A percentile compares a stretch with the other conserved stretches of the same genome.
Evolutionary conservation across 2,329 filamentous ascomycete genomes (phyloP).

Genomic region (Aspergillus amoenus): DNA sequence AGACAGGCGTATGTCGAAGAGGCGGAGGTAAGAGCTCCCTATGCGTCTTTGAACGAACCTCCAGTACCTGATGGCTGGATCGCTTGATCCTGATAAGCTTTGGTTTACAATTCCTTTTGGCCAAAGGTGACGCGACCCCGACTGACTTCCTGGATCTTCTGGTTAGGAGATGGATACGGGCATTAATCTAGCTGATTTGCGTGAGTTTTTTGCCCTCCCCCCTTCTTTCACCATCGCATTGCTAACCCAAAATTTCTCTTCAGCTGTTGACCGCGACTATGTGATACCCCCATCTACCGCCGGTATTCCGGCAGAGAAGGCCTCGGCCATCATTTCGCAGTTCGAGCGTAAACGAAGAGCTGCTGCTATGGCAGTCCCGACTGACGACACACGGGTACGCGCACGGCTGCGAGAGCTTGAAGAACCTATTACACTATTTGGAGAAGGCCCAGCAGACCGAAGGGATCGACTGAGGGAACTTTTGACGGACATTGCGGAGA

Average conservation of each 20-base stretch:
- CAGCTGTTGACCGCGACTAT: constrained; percentile 79
- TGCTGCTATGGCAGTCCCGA: constrained; percentile 86
- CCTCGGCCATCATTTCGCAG: constrained; percentile 79
- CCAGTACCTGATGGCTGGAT: not conserved
- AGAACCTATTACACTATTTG: constrained; percentile 93
- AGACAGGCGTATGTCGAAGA: constrained; percentile 95
- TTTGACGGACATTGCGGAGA: constrained; percentile 70
- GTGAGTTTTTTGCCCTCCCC: constrained; percentile 45
- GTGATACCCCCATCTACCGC: constrained; percentile 65
- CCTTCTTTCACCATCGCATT: not conserved
- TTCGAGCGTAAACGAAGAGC: constrained; percentile 89
- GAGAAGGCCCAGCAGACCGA: constrained; percentile 81
- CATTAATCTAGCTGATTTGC: constrained; percentile 63
- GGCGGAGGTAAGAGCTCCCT: constrained; percentile 58
- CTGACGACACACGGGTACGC: constrained; percentile 85
- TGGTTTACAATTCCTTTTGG: not conserved
- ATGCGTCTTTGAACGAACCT: not conserved
- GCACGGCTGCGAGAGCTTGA: constrained; percentile 77
- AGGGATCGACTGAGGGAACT: constrained; percentile 83
- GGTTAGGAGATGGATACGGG: constrained; percentile 56
- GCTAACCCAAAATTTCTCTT: not conserved
- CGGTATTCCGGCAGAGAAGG: constrained; percentile 74
- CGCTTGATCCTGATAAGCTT: not conserved
- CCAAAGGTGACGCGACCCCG: constrained; percentile 8
- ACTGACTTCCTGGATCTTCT: constrained; percentile 21